Percentiles rank a stretch among this genome's conserved stretches.
Conservation (phyloP, 1,139 yeast genomes). For the Yamadazyma epiphylla region DNA sequence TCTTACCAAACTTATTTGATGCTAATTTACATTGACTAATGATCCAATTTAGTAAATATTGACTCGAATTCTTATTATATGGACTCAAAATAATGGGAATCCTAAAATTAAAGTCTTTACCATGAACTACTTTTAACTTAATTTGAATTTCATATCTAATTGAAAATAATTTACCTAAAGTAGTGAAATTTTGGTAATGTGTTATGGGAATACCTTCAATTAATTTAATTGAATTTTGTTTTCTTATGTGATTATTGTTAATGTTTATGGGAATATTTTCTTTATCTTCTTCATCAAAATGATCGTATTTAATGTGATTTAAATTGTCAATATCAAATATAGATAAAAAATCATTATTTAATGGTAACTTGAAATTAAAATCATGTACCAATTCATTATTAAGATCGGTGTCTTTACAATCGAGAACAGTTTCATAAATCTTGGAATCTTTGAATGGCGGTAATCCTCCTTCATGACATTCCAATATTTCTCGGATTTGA, state of each 20-base stretch:
- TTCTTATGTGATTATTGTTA: slow-evolving; percentile 10
- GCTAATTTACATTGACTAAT: slow-evolving; percentile 49
- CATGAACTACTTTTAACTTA: slow-evolving; percentile 46
- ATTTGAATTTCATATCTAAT: slow-evolving; percentile 49
- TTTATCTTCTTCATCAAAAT: slow-evolving; percentile 6
- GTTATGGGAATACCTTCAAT: slow-evolving; percentile 43
- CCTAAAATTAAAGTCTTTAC: slow-evolving; percentile 45
- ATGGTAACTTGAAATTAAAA: slow-evolving; percentile 32
- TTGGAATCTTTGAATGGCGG: slow-evolving; percentile 33
- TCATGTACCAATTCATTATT: slow-evolving; percentile 27
- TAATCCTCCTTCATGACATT: slow-evolving; percentile 48
- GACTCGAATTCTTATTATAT: slow-evolving; percentile 43
- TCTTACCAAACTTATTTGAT: slow-evolving; percentile 30
- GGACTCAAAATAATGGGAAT: slow-evolving; percentile 57
- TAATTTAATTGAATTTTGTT: slow-evolving; percentile 12
- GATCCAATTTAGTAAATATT: slow-evolving; percentile 48
- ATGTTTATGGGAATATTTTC: slow-evolving; percentile 8
- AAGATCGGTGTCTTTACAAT: slow-evolving; percentile 18
- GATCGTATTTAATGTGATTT: slow-evolving; percentile 6
- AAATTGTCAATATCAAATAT: slow-evolving; percentile 14
- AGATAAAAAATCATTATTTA: slow-evolving; percentile 33
- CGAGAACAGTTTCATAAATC: slow-evolving; percentile 25
- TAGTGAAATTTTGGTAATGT: slow-evolving; percentile 46
- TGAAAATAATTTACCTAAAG: slow-evolving; percentile 49
- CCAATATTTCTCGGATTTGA: slow-evolving; percentile 49